Conservation (phyloP, 2,329 filamentous ascomycete species). For the Dryadomyces sulphureus region DNA sequence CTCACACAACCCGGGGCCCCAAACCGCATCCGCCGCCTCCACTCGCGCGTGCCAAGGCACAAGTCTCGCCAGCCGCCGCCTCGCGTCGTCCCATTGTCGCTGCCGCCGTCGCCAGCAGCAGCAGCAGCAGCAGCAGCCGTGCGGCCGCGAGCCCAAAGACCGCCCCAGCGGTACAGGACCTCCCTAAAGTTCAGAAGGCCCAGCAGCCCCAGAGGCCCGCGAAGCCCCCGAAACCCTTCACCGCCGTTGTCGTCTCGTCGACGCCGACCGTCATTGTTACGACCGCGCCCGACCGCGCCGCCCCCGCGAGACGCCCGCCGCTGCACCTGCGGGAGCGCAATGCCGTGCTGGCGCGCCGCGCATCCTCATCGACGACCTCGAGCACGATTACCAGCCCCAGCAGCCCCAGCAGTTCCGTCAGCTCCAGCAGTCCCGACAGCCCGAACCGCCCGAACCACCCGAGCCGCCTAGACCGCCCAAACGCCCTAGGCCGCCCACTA, state of each 20-base stretch:
- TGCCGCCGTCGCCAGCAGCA: background rate
- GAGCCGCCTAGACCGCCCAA: background rate
- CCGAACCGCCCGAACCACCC: no score
- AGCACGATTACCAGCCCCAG: background rate
- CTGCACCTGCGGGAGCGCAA: constrained; percentile 22
- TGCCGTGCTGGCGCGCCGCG: constrained; percentile 15
- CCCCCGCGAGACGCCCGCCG: constrained; percentile 5
- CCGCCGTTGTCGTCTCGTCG: constrained; percentile 2
- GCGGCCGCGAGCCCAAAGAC: no score
- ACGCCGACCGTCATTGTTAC: background rate
- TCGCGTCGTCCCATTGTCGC: background rate
- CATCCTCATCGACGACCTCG: background rate
- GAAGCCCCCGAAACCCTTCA: background rate
- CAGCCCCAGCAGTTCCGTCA: background rate
- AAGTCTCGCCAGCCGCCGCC: background rate
- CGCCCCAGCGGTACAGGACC: no score
- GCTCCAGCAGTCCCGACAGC: background rate
- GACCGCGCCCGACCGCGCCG: background rate
- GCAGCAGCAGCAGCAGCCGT: no score
- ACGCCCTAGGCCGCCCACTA: no score
- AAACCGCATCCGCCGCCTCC: background rate
- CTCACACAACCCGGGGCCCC: background rate
- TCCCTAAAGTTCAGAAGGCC: no score
- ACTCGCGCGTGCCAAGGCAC: background rate
- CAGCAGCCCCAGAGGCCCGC: background rate